phyloP scores from a whole-genome alignment of 73 alveolate genomes.

The Breviolum minutum region DNA sequence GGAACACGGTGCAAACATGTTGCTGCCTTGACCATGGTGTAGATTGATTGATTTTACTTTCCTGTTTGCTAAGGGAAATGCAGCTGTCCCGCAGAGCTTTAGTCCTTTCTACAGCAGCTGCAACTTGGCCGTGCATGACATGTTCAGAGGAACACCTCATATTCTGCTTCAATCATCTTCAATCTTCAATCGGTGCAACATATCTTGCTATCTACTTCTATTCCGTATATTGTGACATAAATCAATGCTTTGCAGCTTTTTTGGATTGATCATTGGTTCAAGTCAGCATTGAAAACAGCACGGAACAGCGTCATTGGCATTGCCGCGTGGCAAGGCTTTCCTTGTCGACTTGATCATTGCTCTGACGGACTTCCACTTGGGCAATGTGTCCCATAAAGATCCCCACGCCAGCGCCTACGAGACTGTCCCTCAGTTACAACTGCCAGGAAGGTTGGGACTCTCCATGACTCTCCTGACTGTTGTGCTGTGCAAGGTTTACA shows the following conservation, averaged over 20 bases:
- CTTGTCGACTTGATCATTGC: constrained; percentile 38
- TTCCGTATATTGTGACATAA: no score
- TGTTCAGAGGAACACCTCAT: not conserved
- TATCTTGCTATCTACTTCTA: no score
- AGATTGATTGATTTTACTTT: not conserved
- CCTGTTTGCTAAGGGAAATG: not conserved
- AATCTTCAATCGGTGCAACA: no score
- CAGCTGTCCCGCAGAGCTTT: constrained; percentile 46
- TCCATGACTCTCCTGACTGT: no score
- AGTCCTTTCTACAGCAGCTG: constrained; percentile 1
- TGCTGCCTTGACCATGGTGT: no score
- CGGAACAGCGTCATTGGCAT: not conserved
- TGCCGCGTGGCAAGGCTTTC: not conserved
- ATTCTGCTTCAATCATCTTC: not conserved
- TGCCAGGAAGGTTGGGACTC: no score
- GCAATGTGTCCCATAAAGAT: constrained; percentile 4
- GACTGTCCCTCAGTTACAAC: not conserved
- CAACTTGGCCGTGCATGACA: not conserved
- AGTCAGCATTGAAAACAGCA: not conserved
- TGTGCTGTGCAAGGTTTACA: no score
- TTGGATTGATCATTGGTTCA: not conserved
- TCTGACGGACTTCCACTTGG: not conserved
- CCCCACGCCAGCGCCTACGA: constrained; percentile 31
- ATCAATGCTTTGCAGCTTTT: no score
- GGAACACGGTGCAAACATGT: no score